phyloP scores from a whole-genome alignment of 2,329 filamentous ascomycete species.

The Clarireedia paspali region DNA sequence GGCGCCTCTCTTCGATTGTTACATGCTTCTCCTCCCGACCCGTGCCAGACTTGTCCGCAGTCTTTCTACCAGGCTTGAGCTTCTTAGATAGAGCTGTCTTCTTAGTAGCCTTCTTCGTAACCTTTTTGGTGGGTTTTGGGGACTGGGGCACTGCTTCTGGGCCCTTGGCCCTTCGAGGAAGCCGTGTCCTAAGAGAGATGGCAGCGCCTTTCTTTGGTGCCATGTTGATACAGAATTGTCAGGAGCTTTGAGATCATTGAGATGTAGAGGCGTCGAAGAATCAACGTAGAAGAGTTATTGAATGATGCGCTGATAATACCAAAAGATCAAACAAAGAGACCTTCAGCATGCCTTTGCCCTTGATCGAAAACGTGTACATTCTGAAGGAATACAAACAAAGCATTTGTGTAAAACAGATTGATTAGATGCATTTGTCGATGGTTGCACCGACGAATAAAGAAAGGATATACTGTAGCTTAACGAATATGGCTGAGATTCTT shows the following conservation, averaged over 20 bases:
- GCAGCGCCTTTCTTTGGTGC: not conserved
- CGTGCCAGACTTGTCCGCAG: not conserved
- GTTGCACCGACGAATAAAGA: too few species aligned
- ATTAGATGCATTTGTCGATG: too few species aligned
- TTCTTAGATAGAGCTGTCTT: not conserved
- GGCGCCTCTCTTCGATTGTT: not conserved
- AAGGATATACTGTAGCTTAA: too few species aligned
- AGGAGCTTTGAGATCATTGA: not conserved
- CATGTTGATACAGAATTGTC: not conserved
- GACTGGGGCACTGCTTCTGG: not conserved
- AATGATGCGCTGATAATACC: not conserved
- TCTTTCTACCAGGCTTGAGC: not conserved
- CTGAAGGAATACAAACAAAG: too few species aligned
- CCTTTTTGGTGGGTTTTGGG: not conserved
- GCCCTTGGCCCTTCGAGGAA: slow-evolving; percentile 3
- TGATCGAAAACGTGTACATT: too few species aligned
- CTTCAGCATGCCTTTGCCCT: too few species aligned
- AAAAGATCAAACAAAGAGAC: too few species aligned
- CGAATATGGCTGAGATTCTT: too few species aligned
- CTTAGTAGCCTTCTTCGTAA: not conserved
- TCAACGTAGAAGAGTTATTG: not conserved
- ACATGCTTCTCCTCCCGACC: not conserved
- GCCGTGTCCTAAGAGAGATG: not conserved
- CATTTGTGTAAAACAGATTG: too few species aligned
- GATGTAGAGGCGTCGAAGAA: not conserved